phyloP scores from a whole-genome alignment of 139 green algal genomes.

The Asterochloris sp. region DNA sequence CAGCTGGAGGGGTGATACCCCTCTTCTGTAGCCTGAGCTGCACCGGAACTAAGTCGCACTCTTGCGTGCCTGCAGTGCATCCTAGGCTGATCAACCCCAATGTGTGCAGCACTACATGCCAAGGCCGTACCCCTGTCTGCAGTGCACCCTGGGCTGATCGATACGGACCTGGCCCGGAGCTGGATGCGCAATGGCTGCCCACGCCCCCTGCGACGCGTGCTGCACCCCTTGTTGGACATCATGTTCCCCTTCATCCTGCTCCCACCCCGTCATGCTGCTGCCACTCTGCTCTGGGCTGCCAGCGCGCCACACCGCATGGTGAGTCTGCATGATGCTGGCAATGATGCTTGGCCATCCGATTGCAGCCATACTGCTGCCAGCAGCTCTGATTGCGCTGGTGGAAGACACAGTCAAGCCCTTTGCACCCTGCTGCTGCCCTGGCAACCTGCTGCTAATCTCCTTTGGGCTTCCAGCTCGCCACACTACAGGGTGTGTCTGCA shows the following conservation, averaged over 20 bases:
- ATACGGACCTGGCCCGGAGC: constrained; percentile 51
- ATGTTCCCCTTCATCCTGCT: constrained; percentile 19
- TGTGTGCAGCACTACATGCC: neutral
- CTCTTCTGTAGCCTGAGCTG: neutral
- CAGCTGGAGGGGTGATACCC: neutral
- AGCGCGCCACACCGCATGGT: constrained; percentile 23
- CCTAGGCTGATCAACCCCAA: neutral
- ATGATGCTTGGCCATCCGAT: neutral
- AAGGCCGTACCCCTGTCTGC: neutral
- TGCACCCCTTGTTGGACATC: constrained; percentile 15
- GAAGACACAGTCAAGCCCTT: neutral
- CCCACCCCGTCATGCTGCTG: constrained; percentile 31
- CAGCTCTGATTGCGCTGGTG: too few species aligned
- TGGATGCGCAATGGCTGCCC: constrained; percentile 38
- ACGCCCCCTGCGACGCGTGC: constrained; percentile 2
- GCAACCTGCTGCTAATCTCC: neutral
- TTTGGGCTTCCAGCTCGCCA: neutral
- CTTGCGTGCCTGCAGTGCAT: neutral
- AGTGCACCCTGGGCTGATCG: constrained; percentile 64
- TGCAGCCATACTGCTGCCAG: neutral
- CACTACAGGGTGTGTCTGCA: neutral
- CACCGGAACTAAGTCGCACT: neutral
- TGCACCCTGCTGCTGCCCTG: neutral
- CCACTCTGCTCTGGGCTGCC: constrained; percentile 39
- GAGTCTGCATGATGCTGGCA: neutral